Conservation (phyloP, 805 yeast species). For the Zygoascus ofunaensis region DNA sequence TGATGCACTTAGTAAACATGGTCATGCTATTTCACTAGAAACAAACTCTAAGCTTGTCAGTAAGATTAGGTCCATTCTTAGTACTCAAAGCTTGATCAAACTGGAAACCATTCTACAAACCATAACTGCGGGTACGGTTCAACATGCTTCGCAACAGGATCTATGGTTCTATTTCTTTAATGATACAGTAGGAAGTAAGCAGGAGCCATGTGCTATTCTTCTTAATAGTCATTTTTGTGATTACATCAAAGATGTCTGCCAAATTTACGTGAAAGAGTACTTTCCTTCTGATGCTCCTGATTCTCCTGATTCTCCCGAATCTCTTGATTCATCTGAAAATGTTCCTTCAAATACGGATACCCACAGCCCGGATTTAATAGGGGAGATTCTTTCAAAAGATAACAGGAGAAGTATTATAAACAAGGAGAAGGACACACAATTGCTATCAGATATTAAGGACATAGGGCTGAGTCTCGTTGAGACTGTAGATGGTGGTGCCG, state of each 20-base stretch:
- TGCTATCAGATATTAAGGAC: slow-evolving; percentile 15
- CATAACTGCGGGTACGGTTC: not conserved
- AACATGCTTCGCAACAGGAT: not conserved
- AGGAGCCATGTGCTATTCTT: slow-evolving; percentile 19
- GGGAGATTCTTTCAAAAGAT: slow-evolving; percentile 3
- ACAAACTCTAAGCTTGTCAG: slow-evolving; percentile 7
- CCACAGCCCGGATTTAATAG: not conserved
- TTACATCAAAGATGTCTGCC: not conserved
- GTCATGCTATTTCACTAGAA: slow-evolving; percentile 5
- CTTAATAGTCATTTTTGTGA: slow-evolving; percentile 12
- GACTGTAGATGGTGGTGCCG: slow-evolving; percentile 48
- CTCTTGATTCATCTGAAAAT: too few species aligned
- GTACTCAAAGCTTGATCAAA: slow-evolving; percentile 12
- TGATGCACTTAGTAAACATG: slow-evolving; percentile 22
- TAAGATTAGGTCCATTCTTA: slow-evolving; percentile 9
- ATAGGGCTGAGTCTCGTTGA: slow-evolving; percentile 33
- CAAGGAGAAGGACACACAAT: not conserved
- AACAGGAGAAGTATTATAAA: not conserved
- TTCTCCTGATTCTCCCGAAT: too few species aligned
- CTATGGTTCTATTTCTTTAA: slow-evolving; percentile 13
- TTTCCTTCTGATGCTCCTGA: too few species aligned
- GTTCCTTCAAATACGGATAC: not conserved
- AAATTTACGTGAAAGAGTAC: not conserved
- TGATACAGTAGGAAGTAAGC: slow-evolving; percentile 9
- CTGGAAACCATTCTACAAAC: slow-evolving; percentile 14